Percentiles rank a stretch among this genome's conserved stretches.
Evolutionary conservation across 148 eudicot species (phyloP).

Genomic region (Diospyros kaki): DNA sequence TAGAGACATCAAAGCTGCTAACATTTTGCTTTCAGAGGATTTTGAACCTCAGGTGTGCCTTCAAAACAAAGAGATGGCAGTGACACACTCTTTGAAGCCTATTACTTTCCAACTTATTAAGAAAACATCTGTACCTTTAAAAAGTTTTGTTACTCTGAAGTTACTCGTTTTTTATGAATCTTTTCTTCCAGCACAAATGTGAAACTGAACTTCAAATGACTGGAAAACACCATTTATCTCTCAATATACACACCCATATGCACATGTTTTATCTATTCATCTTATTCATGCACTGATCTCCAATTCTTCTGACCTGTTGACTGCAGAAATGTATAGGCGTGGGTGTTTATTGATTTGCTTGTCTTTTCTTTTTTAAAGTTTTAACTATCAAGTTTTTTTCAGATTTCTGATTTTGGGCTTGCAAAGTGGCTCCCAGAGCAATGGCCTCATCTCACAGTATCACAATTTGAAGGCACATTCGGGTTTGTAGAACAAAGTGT

Average conservation of each 20-base stretch:
- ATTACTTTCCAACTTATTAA: not conserved
- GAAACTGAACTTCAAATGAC: not conserved
- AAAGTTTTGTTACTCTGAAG: too few relatives aligned
- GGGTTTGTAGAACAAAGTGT: slow-evolving; percentile 43
- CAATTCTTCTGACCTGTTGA: not conserved
- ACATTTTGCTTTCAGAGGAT: slow-evolving; percentile 83
- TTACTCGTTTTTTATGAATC: too few relatives aligned
- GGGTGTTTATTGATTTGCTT: not conserved
- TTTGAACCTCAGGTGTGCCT: slow-evolving; percentile 57
- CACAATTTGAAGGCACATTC: slow-evolving; percentile 84
- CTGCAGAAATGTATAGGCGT: not conserved
- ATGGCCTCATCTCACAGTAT: slow-evolving; percentile 84
- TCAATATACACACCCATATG: too few relatives aligned
- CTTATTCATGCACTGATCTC: too few relatives aligned
- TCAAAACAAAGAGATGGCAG: too few relatives aligned
- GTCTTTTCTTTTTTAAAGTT: too few relatives aligned
- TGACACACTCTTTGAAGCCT: not conserved
- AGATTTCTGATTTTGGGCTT: slow-evolving; percentile 97
- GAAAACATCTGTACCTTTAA: not conserved
- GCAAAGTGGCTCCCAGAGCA: slow-evolving; percentile 99
- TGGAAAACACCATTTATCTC: not conserved
- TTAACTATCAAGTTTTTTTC: slow-evolving; percentile 19
- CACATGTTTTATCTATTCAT: too few relatives aligned
- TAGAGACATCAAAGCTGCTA: slow-evolving; percentile 89
- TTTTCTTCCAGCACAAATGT: too few relatives aligned